Conservation (phyloP, 176 grass and related monocot genomes). For the Oryza glumipatula region DNA sequence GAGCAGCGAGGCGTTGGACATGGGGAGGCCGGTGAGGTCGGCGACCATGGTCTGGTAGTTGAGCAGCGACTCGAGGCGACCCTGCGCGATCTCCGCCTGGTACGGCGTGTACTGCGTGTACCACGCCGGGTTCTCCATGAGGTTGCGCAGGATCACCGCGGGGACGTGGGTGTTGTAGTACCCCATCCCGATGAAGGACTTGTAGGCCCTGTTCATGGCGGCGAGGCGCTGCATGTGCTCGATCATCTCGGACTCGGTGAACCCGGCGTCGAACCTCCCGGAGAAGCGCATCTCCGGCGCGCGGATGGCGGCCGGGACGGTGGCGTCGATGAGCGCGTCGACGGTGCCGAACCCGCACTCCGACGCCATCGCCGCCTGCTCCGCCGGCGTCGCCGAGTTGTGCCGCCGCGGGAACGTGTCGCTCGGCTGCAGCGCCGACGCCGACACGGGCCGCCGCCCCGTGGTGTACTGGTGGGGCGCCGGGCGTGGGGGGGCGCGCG, state of each 20-base stretch:
- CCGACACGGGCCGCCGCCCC: conserved; percentile 40
- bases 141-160: conserved; percentile 75
- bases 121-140: conserved; percentile 99
- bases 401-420: conserved; percentile 92
- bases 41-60: conserved; percentile 96
- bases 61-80: conserved; percentile 94
- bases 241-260: conserved; percentile 93
- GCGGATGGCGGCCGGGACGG: conserved; percentile 66
- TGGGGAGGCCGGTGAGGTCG: conserved; percentile 91
- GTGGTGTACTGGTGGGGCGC: conserved; percentile 45
- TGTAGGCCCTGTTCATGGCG: conserved; percentile 75
- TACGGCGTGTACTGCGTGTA: conserved; percentile 99
- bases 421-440: conserved; percentile 69
- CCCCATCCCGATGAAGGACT: conserved; percentile 98
- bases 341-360: conserved; percentile 66
- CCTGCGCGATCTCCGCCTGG: conserved; percentile 99
- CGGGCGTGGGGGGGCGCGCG: background rate
- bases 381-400: conserved; percentile 82
- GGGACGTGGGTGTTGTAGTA: conserved; percentile 95
- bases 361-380: conserved; percentile 73
- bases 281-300: conserved; percentile 62
- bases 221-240: conserved; percentile 83
- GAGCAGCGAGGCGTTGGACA: conserved; percentile 96
- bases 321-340: conserved; percentile 83
- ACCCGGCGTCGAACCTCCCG: conserved; percentile 68